Conservation (phyloP, 306 rosid genomes). For the Herpetospermum pedunculosum region DNA sequence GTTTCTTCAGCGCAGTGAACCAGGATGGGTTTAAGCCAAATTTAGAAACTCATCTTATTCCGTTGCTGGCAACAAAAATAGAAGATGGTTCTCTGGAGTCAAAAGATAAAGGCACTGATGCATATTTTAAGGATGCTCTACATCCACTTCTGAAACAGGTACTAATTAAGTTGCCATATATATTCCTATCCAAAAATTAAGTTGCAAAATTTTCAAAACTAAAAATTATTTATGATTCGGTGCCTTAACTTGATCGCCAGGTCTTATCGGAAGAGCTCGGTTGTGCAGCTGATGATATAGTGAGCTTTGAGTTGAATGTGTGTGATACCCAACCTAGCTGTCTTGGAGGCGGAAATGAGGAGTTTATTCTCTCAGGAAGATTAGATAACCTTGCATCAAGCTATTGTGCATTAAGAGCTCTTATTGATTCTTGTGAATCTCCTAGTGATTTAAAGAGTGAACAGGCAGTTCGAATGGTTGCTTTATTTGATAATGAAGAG, state of each 20-base stretch:
- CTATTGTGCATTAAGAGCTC: constrained; percentile 86
- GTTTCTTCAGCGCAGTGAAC: constrained; percentile 75
- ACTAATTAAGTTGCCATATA: no score
- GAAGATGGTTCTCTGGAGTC: constrained; percentile 50
- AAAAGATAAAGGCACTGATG: constrained; percentile 36
- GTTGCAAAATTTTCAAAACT: neutral
- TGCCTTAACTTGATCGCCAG: constrained; percentile 28
- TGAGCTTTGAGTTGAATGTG: constrained; percentile 70
- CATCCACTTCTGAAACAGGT: constrained; percentile 77
- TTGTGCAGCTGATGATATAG: constrained; percentile 58
- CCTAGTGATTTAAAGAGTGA: constrained; percentile 46
- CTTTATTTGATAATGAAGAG: constrained; percentile 98
- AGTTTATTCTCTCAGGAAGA: constrained; percentile 95
- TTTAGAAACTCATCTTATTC: constrained; percentile 81
- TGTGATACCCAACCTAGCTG: constrained; percentile 98
- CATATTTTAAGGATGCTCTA: constrained; percentile 46
- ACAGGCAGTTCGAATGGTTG: constrained; percentile 83
- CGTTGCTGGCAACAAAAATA: constrained; percentile 59
- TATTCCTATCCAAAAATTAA: no score
- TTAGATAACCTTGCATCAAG: constrained; percentile 94
- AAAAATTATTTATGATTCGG: constrained; percentile 6
- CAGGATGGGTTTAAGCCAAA: constrained; percentile 94
- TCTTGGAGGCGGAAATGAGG: constrained; percentile 92
- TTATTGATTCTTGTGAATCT: constrained; percentile 64
- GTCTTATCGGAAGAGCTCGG: constrained; percentile 67